These are phyloP conservation scores for Strobilomyces echinocephalus DNA, from an alignment of 768 basidiomycete species.

Conservation along the genomic window DNA sequence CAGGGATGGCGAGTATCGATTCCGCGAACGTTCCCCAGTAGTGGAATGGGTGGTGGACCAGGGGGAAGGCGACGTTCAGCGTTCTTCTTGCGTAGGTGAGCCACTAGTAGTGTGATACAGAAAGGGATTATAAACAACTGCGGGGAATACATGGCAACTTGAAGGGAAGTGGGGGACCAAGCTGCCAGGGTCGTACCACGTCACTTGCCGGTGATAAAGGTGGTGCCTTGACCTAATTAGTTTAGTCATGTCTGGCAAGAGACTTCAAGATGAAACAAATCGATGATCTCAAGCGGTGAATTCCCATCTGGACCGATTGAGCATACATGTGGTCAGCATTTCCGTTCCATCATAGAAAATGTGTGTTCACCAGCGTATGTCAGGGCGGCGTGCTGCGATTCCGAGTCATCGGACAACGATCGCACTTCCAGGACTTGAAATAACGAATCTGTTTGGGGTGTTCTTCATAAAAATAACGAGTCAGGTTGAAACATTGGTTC, in stretches of 20 bases:
- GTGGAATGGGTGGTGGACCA: slow-evolving; percentile 18
- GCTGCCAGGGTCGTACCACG: background rate
- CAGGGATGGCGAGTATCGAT: slow-evolving; percentile 19
- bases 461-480: too few relatives aligned
- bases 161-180: background rate
- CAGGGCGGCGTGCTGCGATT: too few relatives aligned
- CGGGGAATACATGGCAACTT: slow-evolving; percentile 1
- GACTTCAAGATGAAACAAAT: background rate
- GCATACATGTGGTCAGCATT: too few relatives aligned
- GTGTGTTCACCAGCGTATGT: background rate
- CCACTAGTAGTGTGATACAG: slow-evolving; percentile 8
- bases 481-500: too few relatives aligned
- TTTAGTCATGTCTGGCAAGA: background rate
- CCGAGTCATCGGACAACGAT: too few relatives aligned
- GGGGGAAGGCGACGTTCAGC: slow-evolving; percentile 16
- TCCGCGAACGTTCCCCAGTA: slow-evolving; percentile 19
- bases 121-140: slow-evolving; percentile 2
- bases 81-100: slow-evolving; percentile 9
- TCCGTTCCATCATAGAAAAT: too few relatives aligned
- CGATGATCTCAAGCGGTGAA: background rate
- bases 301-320: too few relatives aligned
- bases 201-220: slow-evolving; percentile 1
- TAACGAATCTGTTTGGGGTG: too few relatives aligned
- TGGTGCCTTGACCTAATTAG: background rate
- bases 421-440: too few relatives aligned